Base-by-base conservation (phyloP, 2,329 filamentous ascomycete species). In the Pestalotiopsis sp. region DNA sequence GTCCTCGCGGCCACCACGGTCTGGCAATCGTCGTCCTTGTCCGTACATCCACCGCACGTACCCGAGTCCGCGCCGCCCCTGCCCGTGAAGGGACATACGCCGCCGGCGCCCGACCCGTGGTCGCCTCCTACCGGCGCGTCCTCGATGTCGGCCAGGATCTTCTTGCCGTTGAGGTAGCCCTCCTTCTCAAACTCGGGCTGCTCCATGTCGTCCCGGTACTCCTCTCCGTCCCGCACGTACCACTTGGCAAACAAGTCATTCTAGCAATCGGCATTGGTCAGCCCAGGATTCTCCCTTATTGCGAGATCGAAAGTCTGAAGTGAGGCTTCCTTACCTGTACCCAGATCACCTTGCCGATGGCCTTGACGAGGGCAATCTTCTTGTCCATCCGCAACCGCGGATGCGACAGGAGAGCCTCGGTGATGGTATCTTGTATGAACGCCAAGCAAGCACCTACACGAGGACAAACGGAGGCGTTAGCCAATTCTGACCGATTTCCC, bases 171-270 rank as follows among this genome's bases (percentile, higher is more conserved):
- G 23, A 92, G 73, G 73, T 87, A 92, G 0, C 90, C 90, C 75
- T 92, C 91, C 66, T 83, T 81, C 75, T 92, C 89, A 59, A 89
- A 78, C 31, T 85, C 80, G 14, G 85, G 81, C 61, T 84, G 83
- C 67, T 83, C 83, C 13, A 83, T 81, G 17, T 80, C 80, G 1
- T 80, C 75, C 36, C 79, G 78, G 72, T 83, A 89, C 78, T 93
- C 66, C 17, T 67, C 66, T 3, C 90, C 90, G 72, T 93, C 90
- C 41, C 87, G 84, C 45, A 93, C 88, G 74, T 94, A 92, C 91
- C 92, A 95, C 78, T 92, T 92, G n/a, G 92, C 91, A 78, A 95
- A 93, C 38, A 95, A 84, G 78, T 95, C 93, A 77, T 95, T 95
- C 80, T 45, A 45, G 17, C 41, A 45, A 36, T 9, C 31, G 31